Base-by-base conservation (phyloP, 1,284 basidiomycete species). In the Vanrija sp. region DNA sequence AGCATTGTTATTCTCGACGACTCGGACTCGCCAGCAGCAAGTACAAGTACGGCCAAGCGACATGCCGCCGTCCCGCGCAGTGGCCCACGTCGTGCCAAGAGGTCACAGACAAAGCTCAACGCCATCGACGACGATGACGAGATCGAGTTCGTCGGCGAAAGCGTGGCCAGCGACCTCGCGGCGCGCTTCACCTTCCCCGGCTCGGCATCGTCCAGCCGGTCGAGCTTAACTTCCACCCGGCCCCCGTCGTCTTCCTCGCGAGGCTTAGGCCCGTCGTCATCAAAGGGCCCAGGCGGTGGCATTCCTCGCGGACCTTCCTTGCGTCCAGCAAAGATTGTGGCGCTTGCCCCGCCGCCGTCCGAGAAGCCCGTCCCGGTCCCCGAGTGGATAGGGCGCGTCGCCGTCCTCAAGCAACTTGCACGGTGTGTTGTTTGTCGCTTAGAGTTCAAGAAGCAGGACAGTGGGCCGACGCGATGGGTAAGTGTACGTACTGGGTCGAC, bases 191-290 rank as follows among this genome's bases (percentile, higher is more conserved):
- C 46, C 14, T 52, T 39, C 49, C 39, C 42, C 25, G 27, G 31
- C 74, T 77, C 44, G 78, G 79, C n/a, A 54, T 78, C 56, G 73
- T 67, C 24, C 77, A 81, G 22, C 66, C 77, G 15, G 77, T 79
- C 15, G 85, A 84, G 16, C 86, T 86, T 9, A 79, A 82, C 46
- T 8, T 23, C n/a, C 4, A n/a, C 25, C 7, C 6, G 20, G 14
- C 24, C 31, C 31, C 10, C 6, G 9, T 31, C 31, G 12, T 31
- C 31, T 14, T 31, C 31, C 2, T 12, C 31, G 6, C 31, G 31
- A 2, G 31, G 31, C 10, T 31, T 31, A 12, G 31, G 31, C 31
- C 31, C 31, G 12, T 31, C 31, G 31, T 31, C 31, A 3, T 31
- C 31, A 9, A 31, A 31, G 12, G 5, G 31, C 12, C 31, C 12